These are phyloP conservation scores for Priceomyces melissophilus DNA, from an alignment of 805 yeast species.

Conservation along the genomic window DNA sequence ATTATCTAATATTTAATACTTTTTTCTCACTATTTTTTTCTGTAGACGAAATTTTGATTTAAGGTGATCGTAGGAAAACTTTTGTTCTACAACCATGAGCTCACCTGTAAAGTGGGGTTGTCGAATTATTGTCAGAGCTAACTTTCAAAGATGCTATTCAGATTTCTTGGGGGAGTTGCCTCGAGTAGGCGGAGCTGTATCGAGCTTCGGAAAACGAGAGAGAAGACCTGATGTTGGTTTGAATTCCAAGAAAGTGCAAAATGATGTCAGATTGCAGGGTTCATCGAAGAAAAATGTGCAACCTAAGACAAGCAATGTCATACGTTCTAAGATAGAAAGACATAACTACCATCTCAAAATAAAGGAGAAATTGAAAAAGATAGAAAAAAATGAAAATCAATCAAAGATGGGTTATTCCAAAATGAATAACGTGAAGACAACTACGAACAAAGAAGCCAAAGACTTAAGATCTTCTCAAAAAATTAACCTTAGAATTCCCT, in stretches of 20 bases:
- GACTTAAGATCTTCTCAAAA: not conserved
- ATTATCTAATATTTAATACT: too few relatives aligned
- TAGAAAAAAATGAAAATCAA: conserved; percentile 4
- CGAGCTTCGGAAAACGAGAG: conserved; percentile 10
- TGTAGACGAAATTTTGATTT: too few relatives aligned
- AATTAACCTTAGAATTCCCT: conserved; percentile 56
- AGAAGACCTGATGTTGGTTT: not conserved
- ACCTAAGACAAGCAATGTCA: conserved; percentile 17
- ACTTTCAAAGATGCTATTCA: conserved; percentile 4
- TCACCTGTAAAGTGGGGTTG: too few relatives aligned
- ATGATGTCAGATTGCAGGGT: not conserved
- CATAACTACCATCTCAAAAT: conserved; percentile 5
- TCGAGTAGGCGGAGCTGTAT: conserved; percentile 23
- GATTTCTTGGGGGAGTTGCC: conserved; percentile 26
- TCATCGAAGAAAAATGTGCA: not conserved
- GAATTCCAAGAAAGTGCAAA: not conserved
- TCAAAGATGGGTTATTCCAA: not conserved
- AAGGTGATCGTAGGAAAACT: too few relatives aligned
- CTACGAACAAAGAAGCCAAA: conserved; percentile 2
- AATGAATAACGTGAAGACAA: conserved; percentile 3
- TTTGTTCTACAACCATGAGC: too few relatives aligned
- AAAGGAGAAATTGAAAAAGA: conserved; percentile 6
- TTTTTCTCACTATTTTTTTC: too few relatives aligned
- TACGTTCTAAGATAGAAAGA: conserved; percentile 1
- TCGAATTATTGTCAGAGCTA: too few relatives aligned